Percentiles rank a stretch among this genome's conserved stretches.
Conservation (phyloP, 1,284 basidiomycete genomes). For the Microbotryum violaceum region DNA sequence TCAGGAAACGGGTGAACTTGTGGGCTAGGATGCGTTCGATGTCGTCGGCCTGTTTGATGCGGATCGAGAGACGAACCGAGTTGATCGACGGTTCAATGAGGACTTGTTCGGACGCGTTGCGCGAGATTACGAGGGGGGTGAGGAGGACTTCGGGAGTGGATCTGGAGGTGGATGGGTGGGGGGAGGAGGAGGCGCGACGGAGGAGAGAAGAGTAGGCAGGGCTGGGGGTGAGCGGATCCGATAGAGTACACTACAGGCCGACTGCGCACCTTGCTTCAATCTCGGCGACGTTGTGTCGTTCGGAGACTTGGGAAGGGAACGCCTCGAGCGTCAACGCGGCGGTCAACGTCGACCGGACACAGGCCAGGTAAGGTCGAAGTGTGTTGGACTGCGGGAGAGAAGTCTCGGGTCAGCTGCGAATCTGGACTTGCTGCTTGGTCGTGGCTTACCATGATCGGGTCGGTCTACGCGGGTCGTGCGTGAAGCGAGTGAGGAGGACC, state of each 20-base stretch:
- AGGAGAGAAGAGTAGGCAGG: not conserved
- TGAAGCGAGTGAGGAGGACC: too few relatives aligned
- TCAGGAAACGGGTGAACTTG: conserved; percentile 99
- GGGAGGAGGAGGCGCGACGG: not conserved
- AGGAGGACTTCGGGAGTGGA: conserved; percentile 89
- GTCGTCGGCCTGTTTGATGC: conserved; percentile 99
- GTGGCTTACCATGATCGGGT: not conserved
- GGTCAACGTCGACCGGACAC: conserved; percentile 88
- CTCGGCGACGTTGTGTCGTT: conserved; percentile 93
- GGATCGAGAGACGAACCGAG: conserved; percentile 90
- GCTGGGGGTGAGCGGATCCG: not conserved
- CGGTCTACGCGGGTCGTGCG: too few relatives aligned
- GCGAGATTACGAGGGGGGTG: conserved; percentile 83
- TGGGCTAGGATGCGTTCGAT: conserved; percentile 95
- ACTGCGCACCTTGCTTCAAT: conserved; percentile 67
- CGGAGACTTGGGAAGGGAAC: conserved; percentile 95
- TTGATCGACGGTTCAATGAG: conserved; percentile 96
- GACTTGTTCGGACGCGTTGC: conserved; percentile 94
- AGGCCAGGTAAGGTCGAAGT: conserved; percentile 88
- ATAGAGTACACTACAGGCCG: not conserved
- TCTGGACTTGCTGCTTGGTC: not conserved
- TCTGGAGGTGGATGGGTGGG: conserved; percentile 47
- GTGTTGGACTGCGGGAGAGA: conserved; percentile 48
- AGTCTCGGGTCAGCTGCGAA: too few relatives aligned
- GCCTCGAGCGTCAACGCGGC: conserved; percentile 96